Evolutionary conservation across 2,329 filamentous ascomycete genomes (phyloP), one percentile per base, ranked within the genome.

Genomic region (Microsporum canis): DNA sequence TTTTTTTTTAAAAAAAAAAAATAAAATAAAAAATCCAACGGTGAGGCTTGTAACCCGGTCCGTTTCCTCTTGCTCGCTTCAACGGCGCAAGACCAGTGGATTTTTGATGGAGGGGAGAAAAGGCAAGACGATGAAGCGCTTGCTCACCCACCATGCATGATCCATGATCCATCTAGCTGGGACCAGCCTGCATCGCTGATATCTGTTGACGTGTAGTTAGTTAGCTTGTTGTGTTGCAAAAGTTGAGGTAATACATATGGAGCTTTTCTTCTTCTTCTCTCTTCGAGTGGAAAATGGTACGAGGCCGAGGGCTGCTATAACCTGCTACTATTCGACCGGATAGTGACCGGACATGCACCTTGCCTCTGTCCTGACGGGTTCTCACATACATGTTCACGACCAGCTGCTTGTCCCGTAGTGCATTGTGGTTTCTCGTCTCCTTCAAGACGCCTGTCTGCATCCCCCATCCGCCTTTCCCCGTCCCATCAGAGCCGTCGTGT

Each of bases 101-200:
- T 23, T 23, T 23, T 23, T 23, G 17, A 23, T 23, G 17, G 17
- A 23, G 17, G 17, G 17, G 17, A 23, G 17, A 23, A 47, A 10
- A 27, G 23, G 23, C 43, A 29, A 27, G 43, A 47, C 43, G 43
- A 47, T 47, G 43, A 47, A 47, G 43, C n/a, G 17, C n/a, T 27
- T 7, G 17, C 23, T 47, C 43, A 43, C 17, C n/a, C 43, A 31
- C 29, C 51, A 33, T 56, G 51, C 55, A 57, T 57, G 55, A 39
- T 38, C 55, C 55, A 38, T 57, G 55, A 57, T 39, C 55, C 55
- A 57, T 57, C 38, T 33, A 8, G 55, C 55, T 57, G 55, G 55
- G 33, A 41, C 55, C 34, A 57, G 55, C 34, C 38, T 57, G 55
- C 29, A 53, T 53, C n/a, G 27, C 17, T 10, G 49, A 53, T 33